A percentile compares a stretch with the other conserved stretches of the same genome.
phyloP scores from a whole-genome alignment of 108 stramenopile genomes.

The Bacterosira constricta region DNA sequence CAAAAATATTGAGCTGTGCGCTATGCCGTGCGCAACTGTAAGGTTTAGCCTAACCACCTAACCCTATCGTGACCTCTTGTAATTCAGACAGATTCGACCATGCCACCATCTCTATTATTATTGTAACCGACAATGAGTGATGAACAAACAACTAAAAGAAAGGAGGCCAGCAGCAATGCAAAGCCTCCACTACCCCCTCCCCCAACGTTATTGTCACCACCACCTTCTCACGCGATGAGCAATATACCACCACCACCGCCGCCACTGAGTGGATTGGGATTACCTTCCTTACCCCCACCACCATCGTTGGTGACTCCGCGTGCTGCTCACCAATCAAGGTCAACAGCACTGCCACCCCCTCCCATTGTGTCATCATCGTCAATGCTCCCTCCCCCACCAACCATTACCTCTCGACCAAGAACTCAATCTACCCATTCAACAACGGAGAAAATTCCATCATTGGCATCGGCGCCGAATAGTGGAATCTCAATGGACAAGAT shows the following conservation, averaged over 20 bases:
- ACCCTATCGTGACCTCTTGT: too few relatives aligned
- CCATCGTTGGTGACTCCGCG: background rate
- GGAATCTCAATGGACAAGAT: background rate
- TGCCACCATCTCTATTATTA: too few relatives aligned
- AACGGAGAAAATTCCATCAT: constrained; percentile 34
- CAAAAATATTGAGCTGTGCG: too few relatives aligned
- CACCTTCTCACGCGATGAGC: background rate
- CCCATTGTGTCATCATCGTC: constrained; percentile 4
- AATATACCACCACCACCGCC: background rate
- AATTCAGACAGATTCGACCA: too few relatives aligned
- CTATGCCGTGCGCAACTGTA: too few relatives aligned
- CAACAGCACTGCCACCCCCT: background rate
- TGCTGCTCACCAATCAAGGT: background rate
- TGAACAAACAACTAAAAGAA: too few relatives aligned
- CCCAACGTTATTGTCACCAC: background rate
- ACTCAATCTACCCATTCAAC: constrained; percentile 35
- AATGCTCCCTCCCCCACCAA: background rate
- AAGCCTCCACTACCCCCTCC: constrained; percentile 29
- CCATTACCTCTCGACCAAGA: background rate
- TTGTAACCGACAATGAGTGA: too few relatives aligned
- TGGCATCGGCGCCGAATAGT: constrained; percentile 29
- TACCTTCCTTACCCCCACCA: constrained; percentile 11
- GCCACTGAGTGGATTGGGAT: background rate
- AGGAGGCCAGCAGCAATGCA: too few relatives aligned
- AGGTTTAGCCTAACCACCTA: too few relatives aligned